Evolutionary conservation across 768 basidiomycete species (phyloP), one percentile per base, ranked within the genome.

Genomic region (Macrolepiota fuliginosa): DNA sequence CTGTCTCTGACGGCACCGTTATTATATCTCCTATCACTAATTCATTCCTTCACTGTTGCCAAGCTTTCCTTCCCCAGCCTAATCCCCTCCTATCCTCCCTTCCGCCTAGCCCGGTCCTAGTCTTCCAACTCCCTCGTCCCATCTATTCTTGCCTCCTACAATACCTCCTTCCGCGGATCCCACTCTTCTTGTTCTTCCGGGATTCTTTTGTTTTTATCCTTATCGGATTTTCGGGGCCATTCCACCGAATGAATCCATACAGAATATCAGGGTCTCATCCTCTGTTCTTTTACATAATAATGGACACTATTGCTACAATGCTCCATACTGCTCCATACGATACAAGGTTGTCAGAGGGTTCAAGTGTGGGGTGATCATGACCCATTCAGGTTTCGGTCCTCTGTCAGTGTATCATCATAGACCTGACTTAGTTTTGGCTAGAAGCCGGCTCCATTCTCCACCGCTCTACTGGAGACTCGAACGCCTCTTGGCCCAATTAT

Each of bases 1-100:
- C 58, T 54, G 35, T 55, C 40, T 46, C 24, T 61, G 53, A 61
- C 60, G 60, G 60, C 60, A 61, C 60, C 60, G 60, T 61, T 40
- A 55, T 49, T 61, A 19, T 52, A 35, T 13, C 24, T 49, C 54
- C 37, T 55, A 58, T 58, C 47, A 24, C 25, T 50, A 59, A 52
- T 54, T 61, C 52, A 54, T 61, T 61, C 27, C 54, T 27, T 54
- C 47, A 47, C 39, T 40, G 29, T 61, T 27, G 60, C 53, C 42
- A 54, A 61, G 60, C 36, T 39, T 55, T 42, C 36, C 60, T 37
- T 47, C 29, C 45, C 39, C 51, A 40, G 58, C 50, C 58, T 52
- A 59, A 59, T 59, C 50, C 58, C 58, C 49, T 59, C 59, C 46
- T 17, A n/a, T 54, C 2, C 37, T 22, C 46, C 27, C 37, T 54